Evolutionary conservation across 179 eudicot genomes (phyloP).

Genomic region (Sideroxylon spinosum): DNA sequence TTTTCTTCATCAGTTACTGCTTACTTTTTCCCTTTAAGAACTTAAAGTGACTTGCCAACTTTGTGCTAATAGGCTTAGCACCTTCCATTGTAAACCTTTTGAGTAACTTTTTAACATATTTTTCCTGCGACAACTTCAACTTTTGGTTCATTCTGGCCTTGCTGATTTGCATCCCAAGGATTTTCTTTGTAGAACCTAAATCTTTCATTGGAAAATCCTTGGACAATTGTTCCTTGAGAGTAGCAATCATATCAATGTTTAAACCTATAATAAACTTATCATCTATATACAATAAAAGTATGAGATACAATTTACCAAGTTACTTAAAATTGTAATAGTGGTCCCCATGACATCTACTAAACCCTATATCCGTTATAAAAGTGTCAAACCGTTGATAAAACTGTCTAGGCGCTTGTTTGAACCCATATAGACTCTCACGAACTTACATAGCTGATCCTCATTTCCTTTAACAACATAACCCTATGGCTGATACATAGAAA

Average conservation of each 20-base stretch:
- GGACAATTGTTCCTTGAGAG: not conserved
- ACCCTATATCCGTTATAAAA: not conserved
- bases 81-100: no score
- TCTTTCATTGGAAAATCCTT: not conserved
- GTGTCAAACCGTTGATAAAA: not conserved
- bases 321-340: not conserved
- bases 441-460: not conserved
- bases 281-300: not conserved
- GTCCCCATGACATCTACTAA: not conserved
- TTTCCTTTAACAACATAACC: not conserved
- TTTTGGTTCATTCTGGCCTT: not conserved
- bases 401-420: not conserved
- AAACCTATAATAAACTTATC: not conserved
- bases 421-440: not conserved
- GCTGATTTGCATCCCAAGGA: not conserved
- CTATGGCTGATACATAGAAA: not conserved
- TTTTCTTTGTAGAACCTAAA: not conserved
- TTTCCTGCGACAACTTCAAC: not conserved
- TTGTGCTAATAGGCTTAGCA: no score
- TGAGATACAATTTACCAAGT: not conserved
- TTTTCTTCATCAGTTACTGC: not conserved
- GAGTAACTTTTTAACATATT: not conserved
- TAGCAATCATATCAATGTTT: not conserved
- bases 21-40: not conserved
- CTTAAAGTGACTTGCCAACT: no score